Percentiles rank a stretch among this genome's conserved stretches.
These are phyloP conservation scores for Neonectria punicea DNA, from an alignment of 2,329 filamentous ascomycete genomes.

Conservation along the genomic window DNA sequence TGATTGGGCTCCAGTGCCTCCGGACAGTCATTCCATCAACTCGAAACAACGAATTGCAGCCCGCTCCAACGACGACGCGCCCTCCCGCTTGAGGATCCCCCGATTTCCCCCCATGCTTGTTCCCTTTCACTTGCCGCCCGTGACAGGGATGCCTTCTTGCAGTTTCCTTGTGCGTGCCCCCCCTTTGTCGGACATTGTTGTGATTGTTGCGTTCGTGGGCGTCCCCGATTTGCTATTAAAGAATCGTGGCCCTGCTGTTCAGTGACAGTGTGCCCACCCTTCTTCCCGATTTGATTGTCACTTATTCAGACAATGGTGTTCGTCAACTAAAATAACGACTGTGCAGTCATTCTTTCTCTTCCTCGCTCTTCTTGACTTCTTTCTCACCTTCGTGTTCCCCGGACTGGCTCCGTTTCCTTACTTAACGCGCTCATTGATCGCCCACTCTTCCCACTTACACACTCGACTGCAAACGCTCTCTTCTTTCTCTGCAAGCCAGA, in stretches of 20 bases:
- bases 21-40: conserved; percentile 18
- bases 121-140: conserved; percentile 10
- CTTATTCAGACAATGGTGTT: conserved; percentile 46
- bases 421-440: conserved; percentile 21
- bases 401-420: conserved; percentile 29
- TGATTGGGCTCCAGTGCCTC: conserved; percentile 22
- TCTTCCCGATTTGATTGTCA: conserved; percentile 28
- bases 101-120: conserved; percentile 9
- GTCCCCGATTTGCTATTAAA: conserved; percentile 37
- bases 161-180: conserved; percentile 20
- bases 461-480: conserved; percentile 2
- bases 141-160: conserved; percentile 4
- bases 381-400: conserved; percentile 27
- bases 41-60: conserved; percentile 27
- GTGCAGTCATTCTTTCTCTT: conserved; percentile 31
- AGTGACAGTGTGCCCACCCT: conserved; percentile 29
- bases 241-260: conserved; percentile 35
- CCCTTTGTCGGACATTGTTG: conserved; percentile 22
- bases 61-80: conserved; percentile 4
- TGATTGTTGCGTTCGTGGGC: conserved; percentile 25
- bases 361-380: conserved; percentile 26
- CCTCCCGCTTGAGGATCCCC: background rate
- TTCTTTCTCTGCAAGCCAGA: background rate
- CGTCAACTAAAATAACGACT: conserved; percentile 35
- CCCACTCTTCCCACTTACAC: conserved; percentile 35